Conservation (phyloP, 805 yeast species). For the Suhomyces faveliae region DNA sequence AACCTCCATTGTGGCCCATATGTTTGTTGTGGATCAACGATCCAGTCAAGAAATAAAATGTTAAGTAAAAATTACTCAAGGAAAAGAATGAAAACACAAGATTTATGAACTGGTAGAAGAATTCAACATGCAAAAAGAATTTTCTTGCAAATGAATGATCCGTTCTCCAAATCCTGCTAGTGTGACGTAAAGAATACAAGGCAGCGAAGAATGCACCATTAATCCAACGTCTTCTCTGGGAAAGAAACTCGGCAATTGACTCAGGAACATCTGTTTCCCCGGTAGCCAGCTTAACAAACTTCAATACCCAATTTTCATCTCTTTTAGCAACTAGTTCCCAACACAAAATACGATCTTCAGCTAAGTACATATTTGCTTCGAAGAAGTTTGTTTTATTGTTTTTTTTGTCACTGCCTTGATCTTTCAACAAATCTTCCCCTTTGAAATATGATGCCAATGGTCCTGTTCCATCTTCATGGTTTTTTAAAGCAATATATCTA, state of each 20-base stretch:
- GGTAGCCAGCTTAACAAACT: constrained; percentile 30
- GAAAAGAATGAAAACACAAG: constrained; percentile 25
- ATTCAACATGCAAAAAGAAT: constrained; percentile 25
- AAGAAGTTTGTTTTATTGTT: constrained; percentile 70
- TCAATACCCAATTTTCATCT: constrained; percentile 28
- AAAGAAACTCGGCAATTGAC: constrained; percentile 24
- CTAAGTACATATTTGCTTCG: constrained; percentile 64
- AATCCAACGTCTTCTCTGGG: constrained; percentile 31
- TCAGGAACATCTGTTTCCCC: constrained; percentile 33
- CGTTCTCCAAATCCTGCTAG: constrained; percentile 25
- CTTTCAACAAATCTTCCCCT: constrained; percentile 62
- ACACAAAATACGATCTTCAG: constrained; percentile 30
- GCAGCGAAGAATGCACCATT: constrained; percentile 33
- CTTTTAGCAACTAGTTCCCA: constrained; percentile 30
- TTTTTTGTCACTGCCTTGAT: constrained; percentile 18
- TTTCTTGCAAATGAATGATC: constrained; percentile 22
- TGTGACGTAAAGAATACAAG: constrained; percentile 23
- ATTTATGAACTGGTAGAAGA: constrained; percentile 22
- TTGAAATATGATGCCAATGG: constrained; percentile 86
- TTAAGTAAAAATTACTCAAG: constrained; percentile 27
- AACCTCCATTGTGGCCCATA: constrained; percentile 71
- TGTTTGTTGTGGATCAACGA: constrained; percentile 51
- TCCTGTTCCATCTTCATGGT: constrained; percentile 88
- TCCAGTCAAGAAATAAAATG: constrained; percentile 56
- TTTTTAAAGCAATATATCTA: constrained; percentile 80